These are phyloP conservation scores for Immersiella caudata DNA, from an alignment of 495 filamentous ascomycete species.

Conservation along the genomic window DNA sequence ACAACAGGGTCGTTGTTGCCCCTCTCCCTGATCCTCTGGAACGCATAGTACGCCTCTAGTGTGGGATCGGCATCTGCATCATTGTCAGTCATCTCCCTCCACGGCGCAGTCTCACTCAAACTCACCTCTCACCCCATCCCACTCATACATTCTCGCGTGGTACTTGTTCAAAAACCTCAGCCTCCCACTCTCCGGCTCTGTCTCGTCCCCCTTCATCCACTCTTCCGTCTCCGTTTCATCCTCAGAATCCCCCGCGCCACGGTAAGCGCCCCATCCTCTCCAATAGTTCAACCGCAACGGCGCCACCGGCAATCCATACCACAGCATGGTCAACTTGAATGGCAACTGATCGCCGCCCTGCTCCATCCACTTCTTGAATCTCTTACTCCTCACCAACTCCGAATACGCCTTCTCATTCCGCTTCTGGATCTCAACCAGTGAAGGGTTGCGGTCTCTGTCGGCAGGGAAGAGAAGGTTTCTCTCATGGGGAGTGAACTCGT, in stretches of 20 bases:
- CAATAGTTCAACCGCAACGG: slow-evolving; percentile 25
- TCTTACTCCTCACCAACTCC: slow-evolving; percentile 15
- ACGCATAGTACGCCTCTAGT: slow-evolving; percentile 24
- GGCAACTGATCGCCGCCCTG: slow-evolving; percentile 20
- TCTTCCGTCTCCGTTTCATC: slow-evolving; percentile 1
- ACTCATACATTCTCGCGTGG: slow-evolving; percentile 9
- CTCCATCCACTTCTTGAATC: slow-evolving; percentile 7
- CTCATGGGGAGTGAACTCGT: slow-evolving; percentile 26
- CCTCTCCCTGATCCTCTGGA: neutral
- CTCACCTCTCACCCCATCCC: slow-evolving; percentile 17
- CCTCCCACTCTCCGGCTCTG: neutral
- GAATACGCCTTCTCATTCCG: slow-evolving; percentile 25
- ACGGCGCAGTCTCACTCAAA: neutral
- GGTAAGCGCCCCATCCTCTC: neutral
- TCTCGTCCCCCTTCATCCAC: slow-evolving; percentile 13
- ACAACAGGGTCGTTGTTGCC: neutral
- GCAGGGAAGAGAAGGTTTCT: slow-evolving; percentile 26
- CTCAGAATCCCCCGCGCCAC: neutral
- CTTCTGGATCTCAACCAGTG: slow-evolving; percentile 26
- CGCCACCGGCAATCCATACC: slow-evolving; percentile 36
- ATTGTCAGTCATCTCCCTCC: slow-evolving; percentile 2
- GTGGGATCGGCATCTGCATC: slow-evolving; percentile 14
- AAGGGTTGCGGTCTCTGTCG: slow-evolving; percentile 15
- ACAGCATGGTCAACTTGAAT: slow-evolving; percentile 34
- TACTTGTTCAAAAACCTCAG: slow-evolving; percentile 27